Evolutionary conservation across 1,284 basidiomycete species (phyloP).

Genomic region (Singerocomus rubriflavus): DNA sequence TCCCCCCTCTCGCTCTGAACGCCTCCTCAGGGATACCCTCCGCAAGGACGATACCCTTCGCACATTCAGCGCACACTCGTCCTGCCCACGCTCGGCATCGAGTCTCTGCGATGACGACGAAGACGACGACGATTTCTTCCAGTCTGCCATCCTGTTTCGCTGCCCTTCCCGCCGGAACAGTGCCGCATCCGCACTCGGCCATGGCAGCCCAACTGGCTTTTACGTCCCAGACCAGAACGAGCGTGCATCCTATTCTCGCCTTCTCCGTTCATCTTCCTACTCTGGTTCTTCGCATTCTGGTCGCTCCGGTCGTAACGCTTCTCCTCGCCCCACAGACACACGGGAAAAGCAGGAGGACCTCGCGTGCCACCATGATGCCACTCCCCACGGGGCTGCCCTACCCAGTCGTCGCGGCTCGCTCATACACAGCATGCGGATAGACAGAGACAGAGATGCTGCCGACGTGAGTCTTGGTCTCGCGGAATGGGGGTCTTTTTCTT

Average conservation of each 20-base stretch:
- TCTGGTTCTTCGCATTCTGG: conserved; percentile 31
- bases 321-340: conserved; percentile 8
- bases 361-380: conserved; percentile 27
- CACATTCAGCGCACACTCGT: conserved; percentile 8
- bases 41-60: conserved; percentile 44
- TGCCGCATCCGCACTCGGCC: conserved; percentile 14
- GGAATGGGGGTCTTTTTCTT: conserved; percentile 2
- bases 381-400: conserved; percentile 56
- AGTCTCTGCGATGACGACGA: conserved; percentile 35
- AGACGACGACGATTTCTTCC: conserved; percentile 27
- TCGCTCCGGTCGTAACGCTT: conserved; percentile 14
- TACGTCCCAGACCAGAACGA: conserved; percentile 29
- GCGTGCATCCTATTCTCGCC: conserved; percentile 28
- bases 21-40: conserved; percentile 56
- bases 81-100: conserved; percentile 28
- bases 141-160: conserved; percentile 28
- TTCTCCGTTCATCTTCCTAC: conserved; percentile 30
- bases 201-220: conserved; percentile 11
- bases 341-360: conserved; percentile 25
- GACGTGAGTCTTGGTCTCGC: conserved; percentile 27
- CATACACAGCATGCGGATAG: conserved; percentile 35
- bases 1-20: conserved; percentile 45
- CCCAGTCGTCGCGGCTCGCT: conserved; percentile 54
- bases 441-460: conserved; percentile 20
- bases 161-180: conserved; percentile 20